Evolutionary conservation across 495 filamentous ascomycete genomes (phyloP).

Genomic region (Aspergillus egyptiacus): DNA sequence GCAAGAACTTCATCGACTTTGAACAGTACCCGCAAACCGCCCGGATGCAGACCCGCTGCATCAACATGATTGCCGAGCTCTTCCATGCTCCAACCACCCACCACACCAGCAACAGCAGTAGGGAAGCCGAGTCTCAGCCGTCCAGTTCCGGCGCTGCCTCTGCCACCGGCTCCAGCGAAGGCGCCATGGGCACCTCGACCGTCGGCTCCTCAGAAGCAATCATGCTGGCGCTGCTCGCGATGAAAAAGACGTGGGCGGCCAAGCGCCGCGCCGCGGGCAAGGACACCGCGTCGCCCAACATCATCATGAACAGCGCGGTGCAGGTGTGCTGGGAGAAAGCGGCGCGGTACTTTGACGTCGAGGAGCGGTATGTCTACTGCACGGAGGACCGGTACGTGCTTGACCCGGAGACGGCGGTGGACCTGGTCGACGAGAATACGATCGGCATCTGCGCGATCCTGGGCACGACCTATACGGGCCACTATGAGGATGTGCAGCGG

Average conservation of each 20-base stretch:
- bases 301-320: slow-evolving; percentile 87
- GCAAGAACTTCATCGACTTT: slow-evolving; percentile 88
- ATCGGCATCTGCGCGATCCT: slow-evolving; percentile 89
- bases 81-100: slow-evolving; percentile 59
- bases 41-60: slow-evolving; percentile 81
- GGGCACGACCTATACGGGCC: slow-evolving; percentile 90
- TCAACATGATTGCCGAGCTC: slow-evolving; percentile 81
- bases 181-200: slow-evolving; percentile 74
- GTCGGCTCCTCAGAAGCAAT: slow-evolving; percentile 86
- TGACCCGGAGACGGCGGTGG: slow-evolving; percentile 74
- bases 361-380: slow-evolving; percentile 85
- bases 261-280: slow-evolving; percentile 72
- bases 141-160: slow-evolving; percentile 37
- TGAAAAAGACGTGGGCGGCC: slow-evolving; percentile 95
- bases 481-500: slow-evolving; percentile 87
- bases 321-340: slow-evolving; percentile 98
- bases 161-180: slow-evolving; percentile 12
- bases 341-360: slow-evolving; percentile 87
- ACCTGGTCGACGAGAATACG: slow-evolving; percentile 89
- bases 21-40: slow-evolving; percentile 80
- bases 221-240: slow-evolving; percentile 82
- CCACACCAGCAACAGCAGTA: no score
- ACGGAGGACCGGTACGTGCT: slow-evolving; percentile 76
- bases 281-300: slow-evolving; percentile 69
- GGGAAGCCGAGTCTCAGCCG: no score